A percentile compares a stretch with the other conserved stretches of the same genome.
phyloP scores from a whole-genome alignment of 2,329 filamentous ascomycete species.

The Verticillium longisporum region DNA sequence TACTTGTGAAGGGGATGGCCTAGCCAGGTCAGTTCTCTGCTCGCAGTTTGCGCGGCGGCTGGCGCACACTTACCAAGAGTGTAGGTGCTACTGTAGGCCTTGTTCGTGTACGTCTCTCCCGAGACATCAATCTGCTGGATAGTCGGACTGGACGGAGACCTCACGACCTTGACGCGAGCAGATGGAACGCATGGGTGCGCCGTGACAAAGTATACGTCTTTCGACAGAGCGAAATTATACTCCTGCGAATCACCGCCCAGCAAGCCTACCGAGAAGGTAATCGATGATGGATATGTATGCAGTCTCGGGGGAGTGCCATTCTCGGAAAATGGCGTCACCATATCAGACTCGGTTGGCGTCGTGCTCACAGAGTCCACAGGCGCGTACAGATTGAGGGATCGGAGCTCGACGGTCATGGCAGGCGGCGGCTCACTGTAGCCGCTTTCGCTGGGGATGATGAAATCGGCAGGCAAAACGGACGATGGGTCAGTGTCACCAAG shows the following conservation, averaged over 20 bases:
- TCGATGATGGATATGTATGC: constrained; percentile 30
- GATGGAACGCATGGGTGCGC: constrained; percentile 58
- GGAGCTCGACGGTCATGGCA: constrained; percentile 39
- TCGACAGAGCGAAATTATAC: constrained; percentile 38
- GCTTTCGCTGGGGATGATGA: constrained; percentile 54
- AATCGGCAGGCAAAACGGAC: constrained; percentile 53
- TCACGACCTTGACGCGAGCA: constrained; percentile 48
- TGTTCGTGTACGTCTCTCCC: constrained; percentile 34
- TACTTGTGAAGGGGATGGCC: constrained; percentile 59
- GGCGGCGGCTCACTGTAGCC: constrained; percentile 41
- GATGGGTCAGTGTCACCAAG: constrained; percentile 49
- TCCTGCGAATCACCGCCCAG: constrained; percentile 33
- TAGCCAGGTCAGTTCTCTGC: constrained; percentile 15
- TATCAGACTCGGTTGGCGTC: constrained; percentile 34
- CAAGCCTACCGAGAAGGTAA: constrained; percentile 30
- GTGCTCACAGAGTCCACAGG: constrained; percentile 35
- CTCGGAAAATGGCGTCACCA: constrained; percentile 30
- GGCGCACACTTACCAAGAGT: constrained; percentile 32
- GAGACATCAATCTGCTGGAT: constrained; percentile 50
- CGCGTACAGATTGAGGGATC: constrained; percentile 41
- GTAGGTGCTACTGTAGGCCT: constrained; percentile 37
- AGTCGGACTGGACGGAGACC: constrained; percentile 52
- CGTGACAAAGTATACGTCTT: constrained; percentile 60
- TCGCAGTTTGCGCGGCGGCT: too few relatives aligned
- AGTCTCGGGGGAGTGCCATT: constrained; percentile 21